phyloP scores from a whole-genome alignment of 73 alveolate species.

The Paramecium tetraurelia region DNA sequence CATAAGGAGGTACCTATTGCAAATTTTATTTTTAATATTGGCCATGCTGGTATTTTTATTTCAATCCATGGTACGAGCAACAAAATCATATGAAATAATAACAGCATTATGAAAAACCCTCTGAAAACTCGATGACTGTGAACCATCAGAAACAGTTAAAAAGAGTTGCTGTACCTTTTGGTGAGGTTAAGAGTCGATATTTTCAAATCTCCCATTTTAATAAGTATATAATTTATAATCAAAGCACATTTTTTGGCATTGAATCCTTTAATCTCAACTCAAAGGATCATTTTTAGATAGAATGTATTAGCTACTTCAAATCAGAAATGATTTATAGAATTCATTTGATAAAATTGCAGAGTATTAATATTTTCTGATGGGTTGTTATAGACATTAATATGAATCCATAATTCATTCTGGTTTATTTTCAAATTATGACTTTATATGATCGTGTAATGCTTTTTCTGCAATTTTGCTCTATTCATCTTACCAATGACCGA shows the following conservation, averaged over 20 bases:
- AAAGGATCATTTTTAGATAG: background rate
- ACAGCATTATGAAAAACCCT: conserved; percentile 11
- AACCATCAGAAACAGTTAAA: conserved; percentile 11
- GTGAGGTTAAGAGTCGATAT: background rate
- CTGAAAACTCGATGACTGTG: conserved; percentile 43
- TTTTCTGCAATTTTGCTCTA: background rate
- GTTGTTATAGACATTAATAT: background rate
- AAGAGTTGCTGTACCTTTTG: background rate
- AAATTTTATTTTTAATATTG: conserved; percentile 14
- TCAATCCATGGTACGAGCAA: background rate
- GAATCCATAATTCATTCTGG: background rate
- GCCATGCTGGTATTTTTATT: background rate
- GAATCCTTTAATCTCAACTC: background rate
- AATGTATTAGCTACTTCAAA: too few species aligned
- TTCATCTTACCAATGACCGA: background rate
- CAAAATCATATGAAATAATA: conserved; percentile 12
- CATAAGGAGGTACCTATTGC: conserved; percentile 28
- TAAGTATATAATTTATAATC: background rate
- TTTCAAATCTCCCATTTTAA: conserved; percentile 7
- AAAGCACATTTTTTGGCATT: background rate
- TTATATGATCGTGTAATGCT: background rate
- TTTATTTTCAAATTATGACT: background rate
- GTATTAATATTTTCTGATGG: background rate
- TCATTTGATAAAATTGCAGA: background rate
- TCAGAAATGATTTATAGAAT: background rate